Conservation (phyloP, 2,329 filamentous ascomycete genomes). For the Verticillium isaacii region DNA sequence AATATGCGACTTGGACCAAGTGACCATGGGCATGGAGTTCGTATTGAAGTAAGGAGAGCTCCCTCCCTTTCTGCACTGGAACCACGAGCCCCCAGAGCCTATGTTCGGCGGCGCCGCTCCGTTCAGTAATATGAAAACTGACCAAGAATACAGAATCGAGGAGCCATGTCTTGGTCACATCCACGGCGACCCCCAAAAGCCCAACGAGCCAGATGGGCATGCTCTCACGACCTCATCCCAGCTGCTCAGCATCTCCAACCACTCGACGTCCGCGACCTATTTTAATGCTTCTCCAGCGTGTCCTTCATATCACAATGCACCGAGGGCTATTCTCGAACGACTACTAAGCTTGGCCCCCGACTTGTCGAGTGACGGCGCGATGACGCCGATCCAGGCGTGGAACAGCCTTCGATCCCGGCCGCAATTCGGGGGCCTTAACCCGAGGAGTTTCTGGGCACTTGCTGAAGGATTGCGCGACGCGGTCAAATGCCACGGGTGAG, state of each 20-base stretch:
- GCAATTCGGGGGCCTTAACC: slow-evolving; percentile 22
- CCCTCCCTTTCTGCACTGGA: no score
- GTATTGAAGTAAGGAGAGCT: slow-evolving; percentile 20
- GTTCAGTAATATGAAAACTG: background rate
- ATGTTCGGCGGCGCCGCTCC: background rate
- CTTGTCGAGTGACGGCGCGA: slow-evolving; percentile 24
- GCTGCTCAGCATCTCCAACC: slow-evolving; percentile 5
- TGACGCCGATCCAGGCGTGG: slow-evolving; percentile 35
- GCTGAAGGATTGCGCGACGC: slow-evolving; percentile 20
- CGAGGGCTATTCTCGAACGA: slow-evolving; percentile 15
- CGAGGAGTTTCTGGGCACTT: slow-evolving; percentile 19
- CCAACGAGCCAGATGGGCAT: slow-evolving; percentile 19
- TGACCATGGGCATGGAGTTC: slow-evolving; percentile 24
- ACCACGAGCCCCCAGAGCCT: no score
- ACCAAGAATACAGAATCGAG: slow-evolving; percentile 17
- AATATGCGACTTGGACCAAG: slow-evolving; percentile 17
- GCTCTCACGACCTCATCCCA: slow-evolving; percentile 19
- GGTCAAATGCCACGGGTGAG: slow-evolving; percentile 30
- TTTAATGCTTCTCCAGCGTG: background rate
- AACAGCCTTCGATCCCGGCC: slow-evolving; percentile 25
- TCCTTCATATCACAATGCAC: slow-evolving; percentile 7
- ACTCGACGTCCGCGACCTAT: background rate
- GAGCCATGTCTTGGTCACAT: slow-evolving; percentile 21
- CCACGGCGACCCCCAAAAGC: slow-evolving; percentile 17
- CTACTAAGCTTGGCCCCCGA: slow-evolving; percentile 18